Conservation (phyloP, 495 filamentous ascomycete species). For the Penicillium tannophilum region DNA sequence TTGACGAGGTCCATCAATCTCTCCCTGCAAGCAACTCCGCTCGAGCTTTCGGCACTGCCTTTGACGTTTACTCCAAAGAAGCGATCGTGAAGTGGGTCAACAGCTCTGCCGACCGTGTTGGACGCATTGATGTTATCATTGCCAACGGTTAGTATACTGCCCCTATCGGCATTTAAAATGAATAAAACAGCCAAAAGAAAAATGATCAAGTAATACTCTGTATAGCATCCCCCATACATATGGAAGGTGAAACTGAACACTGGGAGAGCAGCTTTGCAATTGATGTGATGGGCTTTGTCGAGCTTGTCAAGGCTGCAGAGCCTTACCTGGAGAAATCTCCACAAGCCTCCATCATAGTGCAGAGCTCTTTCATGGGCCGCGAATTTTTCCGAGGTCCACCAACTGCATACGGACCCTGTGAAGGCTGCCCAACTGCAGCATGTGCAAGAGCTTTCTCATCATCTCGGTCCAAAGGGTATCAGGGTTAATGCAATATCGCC, state of each 20-base stretch:
- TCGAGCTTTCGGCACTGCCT: conserved; percentile 13
- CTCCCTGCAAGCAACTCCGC: conserved; percentile 2
- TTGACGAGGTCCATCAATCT: conserved; percentile 5
- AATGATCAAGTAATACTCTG: background rate
- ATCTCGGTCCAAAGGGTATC: conserved; percentile 10
- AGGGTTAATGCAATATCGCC: conserved; percentile 8
- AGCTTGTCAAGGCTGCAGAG: conserved; percentile 12
- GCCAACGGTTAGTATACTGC: conserved; percentile 12
- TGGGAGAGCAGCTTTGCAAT: conserved; percentile 17
- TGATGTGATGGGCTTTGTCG: conserved; percentile 19
- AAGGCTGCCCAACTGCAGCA: conserved; percentile 15
- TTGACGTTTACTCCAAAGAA: conserved; percentile 9
- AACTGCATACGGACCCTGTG: conserved; percentile 9
- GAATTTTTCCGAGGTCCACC: conserved; percentile 17
- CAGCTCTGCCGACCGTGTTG: conserved; percentile 7
- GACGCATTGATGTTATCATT: conserved; percentile 15
- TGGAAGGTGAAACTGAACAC: conserved; percentile 15
- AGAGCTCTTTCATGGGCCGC: conserved; percentile 18
- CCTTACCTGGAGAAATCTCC: conserved; percentile 15
- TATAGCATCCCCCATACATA: conserved; percentile 17
- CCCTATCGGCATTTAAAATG: background rate
- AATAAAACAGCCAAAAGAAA: background rate
- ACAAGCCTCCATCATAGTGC: conserved; percentile 9
- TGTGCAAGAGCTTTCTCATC: conserved; percentile 14
- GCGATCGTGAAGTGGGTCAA: conserved; percentile 13